Percentiles rank a stretch among this genome's conserved stretches.
Evolutionary conservation across 768 basidiomycete species (phyloP).

Genomic region (Phaffia tasmanica): DNA sequence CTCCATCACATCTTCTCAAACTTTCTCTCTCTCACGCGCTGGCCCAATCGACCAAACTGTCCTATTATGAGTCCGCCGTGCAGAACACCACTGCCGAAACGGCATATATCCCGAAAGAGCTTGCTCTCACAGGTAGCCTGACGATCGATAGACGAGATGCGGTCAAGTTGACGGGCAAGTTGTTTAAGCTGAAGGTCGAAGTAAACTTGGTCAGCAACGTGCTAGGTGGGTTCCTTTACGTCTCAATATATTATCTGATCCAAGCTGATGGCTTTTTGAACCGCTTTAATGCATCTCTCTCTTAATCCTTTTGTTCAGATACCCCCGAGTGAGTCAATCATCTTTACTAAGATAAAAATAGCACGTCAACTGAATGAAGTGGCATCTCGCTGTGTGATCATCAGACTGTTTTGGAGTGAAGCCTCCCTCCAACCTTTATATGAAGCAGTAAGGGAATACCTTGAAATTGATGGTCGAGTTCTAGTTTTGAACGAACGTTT

Average conservation of each 20-base stretch:
- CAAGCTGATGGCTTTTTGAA: background rate
- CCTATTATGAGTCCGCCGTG: constrained; percentile 70
- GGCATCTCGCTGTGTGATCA: background rate
- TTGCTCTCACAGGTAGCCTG: constrained; percentile 65
- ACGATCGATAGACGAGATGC: constrained; percentile 68
- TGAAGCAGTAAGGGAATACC: constrained; percentile 85
- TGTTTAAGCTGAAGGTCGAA: constrained; percentile 80
- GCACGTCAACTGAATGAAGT: background rate
- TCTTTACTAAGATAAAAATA: background rate
- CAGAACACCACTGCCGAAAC: constrained; percentile 66
- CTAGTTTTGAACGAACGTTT: constrained; percentile 79
- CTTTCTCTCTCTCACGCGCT: constrained; percentile 89
- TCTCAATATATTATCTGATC: background rate
- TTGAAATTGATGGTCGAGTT: constrained; percentile 77
- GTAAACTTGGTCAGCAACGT: constrained; percentile 88
- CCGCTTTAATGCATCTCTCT: background rate
- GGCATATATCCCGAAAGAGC: constrained; percentile 68
- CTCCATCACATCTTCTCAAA: constrained; percentile 65
- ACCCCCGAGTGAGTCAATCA: background rate
- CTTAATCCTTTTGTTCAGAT: background rate
- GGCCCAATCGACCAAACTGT: constrained; percentile 85
- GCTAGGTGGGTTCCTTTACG: constrained; percentile 40
- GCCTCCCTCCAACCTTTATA: constrained; percentile 80
- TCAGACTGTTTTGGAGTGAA: constrained; percentile 87
- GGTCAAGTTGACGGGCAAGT: constrained; percentile 66